These are phyloP conservation scores for Entomophthora muscae DNA, from an alignment of 371 early-diverging fungal genomes.

Conservation along the genomic window DNA sequence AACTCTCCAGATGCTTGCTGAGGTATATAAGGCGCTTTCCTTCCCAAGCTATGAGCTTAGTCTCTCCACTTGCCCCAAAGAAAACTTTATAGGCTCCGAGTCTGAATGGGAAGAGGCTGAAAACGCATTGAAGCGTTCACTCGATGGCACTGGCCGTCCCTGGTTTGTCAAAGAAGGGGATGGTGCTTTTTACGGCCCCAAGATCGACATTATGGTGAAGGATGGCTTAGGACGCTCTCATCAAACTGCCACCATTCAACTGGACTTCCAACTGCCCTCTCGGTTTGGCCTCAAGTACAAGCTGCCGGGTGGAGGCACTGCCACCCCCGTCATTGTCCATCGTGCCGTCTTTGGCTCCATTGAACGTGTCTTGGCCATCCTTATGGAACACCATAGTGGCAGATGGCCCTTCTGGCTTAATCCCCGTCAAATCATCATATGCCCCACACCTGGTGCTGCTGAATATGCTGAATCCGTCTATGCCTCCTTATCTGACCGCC, in stretches of 20 bases:
- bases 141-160: slow-evolving; percentile 50
- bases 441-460: slow-evolving; percentile 55
- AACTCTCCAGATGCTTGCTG: slow-evolving; percentile 71
- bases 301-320: slow-evolving; percentile 31
- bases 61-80: slow-evolving; percentile 93
- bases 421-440: slow-evolving; percentile 86
- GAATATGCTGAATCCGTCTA: slow-evolving; percentile 46
- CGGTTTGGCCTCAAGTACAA: slow-evolving; percentile 86
- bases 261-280: slow-evolving; percentile 94
- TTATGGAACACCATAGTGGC: slow-evolving; percentile 91
- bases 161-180: slow-evolving; percentile 96
- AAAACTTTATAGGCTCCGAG: slow-evolving; percentile 74
- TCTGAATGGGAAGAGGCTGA: slow-evolving; percentile 93
- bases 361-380: slow-evolving; percentile 95
- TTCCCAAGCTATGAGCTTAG: slow-evolving; percentile 62
- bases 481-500: slow-evolving; percentile 4
- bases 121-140: slow-evolving; percentile 50
- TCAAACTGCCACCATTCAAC: slow-evolving; percentile 98
- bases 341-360: slow-evolving; percentile 97
- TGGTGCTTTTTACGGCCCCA: slow-evolving; percentile 99
- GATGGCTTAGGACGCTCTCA: slow-evolving; percentile 88
- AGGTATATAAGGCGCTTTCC: slow-evolving; percentile 74
- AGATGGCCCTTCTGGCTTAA: slow-evolving; percentile 98
- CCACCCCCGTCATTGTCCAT: slow-evolving; percentile 97
- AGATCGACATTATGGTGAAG: slow-evolving; percentile 95